These are phyloP conservation scores for Fusarium ramigenum DNA, from an alignment of 2,329 filamentous ascomycete species.

Conservation along the genomic window DNA sequence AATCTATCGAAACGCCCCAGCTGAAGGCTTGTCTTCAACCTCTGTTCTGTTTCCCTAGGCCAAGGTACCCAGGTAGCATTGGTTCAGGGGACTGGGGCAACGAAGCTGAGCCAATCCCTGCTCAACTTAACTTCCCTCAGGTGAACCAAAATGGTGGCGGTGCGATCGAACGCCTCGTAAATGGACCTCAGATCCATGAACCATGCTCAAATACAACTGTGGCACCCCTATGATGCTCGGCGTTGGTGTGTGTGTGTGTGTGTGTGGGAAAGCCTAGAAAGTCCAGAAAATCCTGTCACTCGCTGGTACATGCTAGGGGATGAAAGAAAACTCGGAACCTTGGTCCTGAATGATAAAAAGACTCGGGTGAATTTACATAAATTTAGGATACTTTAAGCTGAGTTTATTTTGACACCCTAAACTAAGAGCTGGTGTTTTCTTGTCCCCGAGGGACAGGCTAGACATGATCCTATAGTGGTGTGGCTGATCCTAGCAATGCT, in stretches of 20 bases:
- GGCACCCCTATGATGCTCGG: slow-evolving; percentile 24
- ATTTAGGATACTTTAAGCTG: too few relatives aligned
- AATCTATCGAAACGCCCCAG: slow-evolving; percentile 28
- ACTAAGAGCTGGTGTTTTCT: too few relatives aligned
- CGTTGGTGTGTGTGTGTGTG: slow-evolving; percentile 20
- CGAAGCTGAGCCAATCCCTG: slow-evolving; percentile 33
- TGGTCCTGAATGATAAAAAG: too few relatives aligned
- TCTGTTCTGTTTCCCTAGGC: not conserved
- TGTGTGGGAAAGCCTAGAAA: slow-evolving; percentile 12
- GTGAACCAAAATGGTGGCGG: slow-evolving; percentile 37
- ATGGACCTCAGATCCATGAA: slow-evolving; percentile 19
- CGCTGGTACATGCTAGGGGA: not conserved
- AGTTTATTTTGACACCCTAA: too few relatives aligned
- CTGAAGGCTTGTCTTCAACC: slow-evolving; percentile 20
- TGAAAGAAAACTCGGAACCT: too few relatives aligned
- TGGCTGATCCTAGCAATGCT: slow-evolving; percentile 33
- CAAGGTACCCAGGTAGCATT: not conserved
- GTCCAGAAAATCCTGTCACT: slow-evolving; percentile 12
- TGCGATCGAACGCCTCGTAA: slow-evolving; percentile 20
- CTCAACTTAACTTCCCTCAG: slow-evolving; percentile 31
- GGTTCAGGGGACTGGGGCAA: slow-evolving; percentile 7
- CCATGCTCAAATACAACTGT: slow-evolving; percentile 15
- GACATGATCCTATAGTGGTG: slow-evolving; percentile 20
- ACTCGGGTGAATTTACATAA: too few relatives aligned
- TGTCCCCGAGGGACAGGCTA: not conserved